Percentiles rank a stretch among this genome's conserved stretches.
Evolutionary conservation across 768 basidiomycete species (phyloP).

Genomic region (Dendrothele bispora): DNA sequence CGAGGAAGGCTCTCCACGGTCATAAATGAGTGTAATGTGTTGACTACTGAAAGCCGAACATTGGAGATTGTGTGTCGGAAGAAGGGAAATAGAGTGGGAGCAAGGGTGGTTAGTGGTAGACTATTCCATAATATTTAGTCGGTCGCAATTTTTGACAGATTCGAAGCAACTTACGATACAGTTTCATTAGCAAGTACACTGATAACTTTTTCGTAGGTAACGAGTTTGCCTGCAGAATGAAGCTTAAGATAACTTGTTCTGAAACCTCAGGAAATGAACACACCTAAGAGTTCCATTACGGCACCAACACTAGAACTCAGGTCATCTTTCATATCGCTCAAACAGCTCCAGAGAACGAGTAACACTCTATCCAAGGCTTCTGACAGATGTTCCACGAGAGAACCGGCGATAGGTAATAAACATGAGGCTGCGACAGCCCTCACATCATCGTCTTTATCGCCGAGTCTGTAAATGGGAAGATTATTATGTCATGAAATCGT

Average conservation of each 20-base stretch:
- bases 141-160: not conserved
- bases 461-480: slow-evolving; percentile 74
- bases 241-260: not conserved
- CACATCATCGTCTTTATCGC: slow-evolving; percentile 94
- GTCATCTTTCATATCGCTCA: slow-evolving; percentile 94
- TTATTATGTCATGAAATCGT: slow-evolving; percentile 3
- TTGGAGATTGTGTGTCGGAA: slow-evolving; percentile 95
- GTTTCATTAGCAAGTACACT: slow-evolving; percentile 65
- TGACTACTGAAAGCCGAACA: slow-evolving; percentile 90
- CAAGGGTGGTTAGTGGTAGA: slow-evolving; percentile 77
- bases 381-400: slow-evolving; percentile 74
- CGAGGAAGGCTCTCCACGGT: slow-evolving; percentile 67
- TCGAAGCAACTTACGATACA: slow-evolving; percentile 62
- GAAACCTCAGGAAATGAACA: not conserved
- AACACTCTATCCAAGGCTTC: slow-evolving; percentile 74
- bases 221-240: slow-evolving; percentile 65
- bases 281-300: slow-evolving; percentile 97
- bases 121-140: slow-evolving; percentile 43
- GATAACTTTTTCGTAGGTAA: slow-evolving; percentile 78
- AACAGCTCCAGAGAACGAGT: slow-evolving; percentile 85
- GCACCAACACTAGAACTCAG: slow-evolving; percentile 94
- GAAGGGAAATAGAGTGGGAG: slow-evolving; percentile 90
- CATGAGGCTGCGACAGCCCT: slow-evolving; percentile 93
- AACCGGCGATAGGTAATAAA: slow-evolving; percentile 80
- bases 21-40: slow-evolving; percentile 87